Evolutionary conservation across 139 green algal genomes (phyloP).

Genomic region (Zygnema cylindricum): DNA sequence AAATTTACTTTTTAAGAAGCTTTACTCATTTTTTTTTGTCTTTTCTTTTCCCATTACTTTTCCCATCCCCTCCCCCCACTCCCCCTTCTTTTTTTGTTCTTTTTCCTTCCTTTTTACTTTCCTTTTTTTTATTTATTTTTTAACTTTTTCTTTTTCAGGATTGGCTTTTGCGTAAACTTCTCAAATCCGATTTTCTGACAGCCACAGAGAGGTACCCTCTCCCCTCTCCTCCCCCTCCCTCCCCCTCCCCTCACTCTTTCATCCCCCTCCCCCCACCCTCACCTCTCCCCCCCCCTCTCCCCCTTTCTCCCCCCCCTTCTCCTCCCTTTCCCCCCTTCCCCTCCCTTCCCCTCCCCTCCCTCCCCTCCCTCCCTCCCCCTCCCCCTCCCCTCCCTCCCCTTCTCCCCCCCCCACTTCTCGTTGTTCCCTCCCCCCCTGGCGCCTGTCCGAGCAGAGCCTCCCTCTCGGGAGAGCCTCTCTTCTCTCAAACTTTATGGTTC

Average conservation of each 20-base stretch:
- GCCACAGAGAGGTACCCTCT: constrained; percentile 53
- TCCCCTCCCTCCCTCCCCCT: too few species aligned
- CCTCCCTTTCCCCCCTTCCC: too few species aligned
- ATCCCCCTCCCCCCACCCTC: background rate
- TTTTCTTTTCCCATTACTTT: background rate
- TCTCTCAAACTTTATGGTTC: too few species aligned
- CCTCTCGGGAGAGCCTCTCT: too few species aligned
- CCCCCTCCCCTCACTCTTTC: background rate
- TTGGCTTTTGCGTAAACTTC: constrained; percentile 51
- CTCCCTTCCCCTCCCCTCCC: too few species aligned
- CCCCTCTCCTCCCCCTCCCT: too few species aligned
- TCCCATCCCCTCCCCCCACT: background rate
- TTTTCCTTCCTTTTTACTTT: background rate
- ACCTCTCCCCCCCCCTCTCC: background rate
- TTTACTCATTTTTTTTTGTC: background rate
- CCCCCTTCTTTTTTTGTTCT: background rate
- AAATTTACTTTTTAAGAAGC: background rate
- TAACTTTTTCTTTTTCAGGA: constrained; percentile 46
- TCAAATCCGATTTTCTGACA: constrained; percentile 60
- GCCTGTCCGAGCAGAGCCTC: too few species aligned
- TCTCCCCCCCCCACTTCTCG: too few species aligned
- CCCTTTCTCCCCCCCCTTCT: background rate
- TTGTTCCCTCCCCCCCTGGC: too few species aligned
- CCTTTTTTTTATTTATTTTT: background rate
- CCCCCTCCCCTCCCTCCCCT: too few species aligned